Conservation (phyloP, 2,329 filamentous ascomycete genomes). For the Bipolaris victoriae region DNA sequence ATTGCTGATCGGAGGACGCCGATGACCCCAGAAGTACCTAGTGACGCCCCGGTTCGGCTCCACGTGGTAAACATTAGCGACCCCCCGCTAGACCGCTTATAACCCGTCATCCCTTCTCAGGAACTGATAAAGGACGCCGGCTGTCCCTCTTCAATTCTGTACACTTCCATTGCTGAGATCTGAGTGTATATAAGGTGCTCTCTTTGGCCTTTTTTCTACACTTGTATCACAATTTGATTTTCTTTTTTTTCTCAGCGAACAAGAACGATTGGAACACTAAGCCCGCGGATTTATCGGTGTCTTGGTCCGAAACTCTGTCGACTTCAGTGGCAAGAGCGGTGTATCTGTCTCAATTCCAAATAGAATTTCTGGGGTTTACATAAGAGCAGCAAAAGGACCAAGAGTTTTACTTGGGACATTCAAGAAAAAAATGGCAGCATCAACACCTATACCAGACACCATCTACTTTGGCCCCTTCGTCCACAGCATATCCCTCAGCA, state of each 20-base stretch:
- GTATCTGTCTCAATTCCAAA: not conserved
- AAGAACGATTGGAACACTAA: not conserved
- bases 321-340: slow-evolving; percentile 2
- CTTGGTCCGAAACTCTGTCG: not conserved
- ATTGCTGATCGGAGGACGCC: slow-evolving; percentile 25
- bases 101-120: slow-evolving; percentile 6
- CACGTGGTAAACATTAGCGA: slow-evolving; percentile 29
- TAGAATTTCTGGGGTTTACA: not conserved
- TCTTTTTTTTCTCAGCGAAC: not conserved
- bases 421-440: slow-evolving; percentile 41
- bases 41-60: slow-evolving; percentile 16
- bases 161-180: not conserved
- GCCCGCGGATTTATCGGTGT: not conserved
- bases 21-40: slow-evolving; percentile 10
- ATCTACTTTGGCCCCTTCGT: slow-evolving; percentile 69
- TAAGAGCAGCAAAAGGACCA: not conserved
- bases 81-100: slow-evolving; percentile 16
- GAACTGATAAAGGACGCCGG: slow-evolving; percentile 24
- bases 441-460: slow-evolving; percentile 35
- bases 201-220: not conserved
- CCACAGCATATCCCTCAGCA: slow-evolving; percentile 57
- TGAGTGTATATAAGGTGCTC: not conserved
- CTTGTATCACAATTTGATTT: not conserved
- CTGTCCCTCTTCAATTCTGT: not conserved
- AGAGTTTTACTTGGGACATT: not conserved